These are phyloP conservation scores for Fusarium tricinctum DNA, from an alignment of 2,329 filamentous ascomycete species.

Conservation along the genomic window DNA sequence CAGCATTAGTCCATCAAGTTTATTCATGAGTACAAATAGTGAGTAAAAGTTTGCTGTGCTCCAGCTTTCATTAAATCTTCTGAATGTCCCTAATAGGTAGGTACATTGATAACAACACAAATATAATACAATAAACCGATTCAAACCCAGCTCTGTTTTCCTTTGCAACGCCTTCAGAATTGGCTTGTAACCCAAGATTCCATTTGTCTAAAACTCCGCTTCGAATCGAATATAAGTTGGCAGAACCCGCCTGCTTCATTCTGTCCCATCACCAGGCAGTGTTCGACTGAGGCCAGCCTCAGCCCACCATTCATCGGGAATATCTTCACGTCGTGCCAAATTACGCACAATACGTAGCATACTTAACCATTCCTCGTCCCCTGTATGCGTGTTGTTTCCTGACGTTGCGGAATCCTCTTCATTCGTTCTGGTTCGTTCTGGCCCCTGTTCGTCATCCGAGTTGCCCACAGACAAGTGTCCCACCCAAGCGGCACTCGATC, in stretches of 20 bases:
- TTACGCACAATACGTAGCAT: conserved; percentile 81
- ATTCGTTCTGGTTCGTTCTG: conserved; percentile 36
- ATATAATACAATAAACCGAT: conserved; percentile 28
- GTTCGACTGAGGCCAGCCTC: conserved; percentile 76
- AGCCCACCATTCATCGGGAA: conserved; percentile 87
- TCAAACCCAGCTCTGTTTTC: conserved; percentile 16
- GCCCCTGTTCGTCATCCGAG: conserved; percentile 48
- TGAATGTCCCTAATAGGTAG: background rate
- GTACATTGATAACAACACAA: conserved; percentile 11
- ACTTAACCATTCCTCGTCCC: conserved; percentile 64
- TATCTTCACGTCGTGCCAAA: conserved; percentile 78
- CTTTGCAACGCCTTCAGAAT: conserved; percentile 18
- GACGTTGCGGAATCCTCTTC: conserved; percentile 43
- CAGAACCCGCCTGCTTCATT: conserved; percentile 32
- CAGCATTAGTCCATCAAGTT: background rate
- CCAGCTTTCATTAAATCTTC: conserved; percentile 19
- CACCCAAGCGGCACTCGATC: conserved; percentile 44
- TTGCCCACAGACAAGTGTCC: conserved; percentile 47
- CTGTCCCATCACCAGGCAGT: conserved; percentile 54
- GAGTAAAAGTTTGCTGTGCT: conserved; percentile 1
- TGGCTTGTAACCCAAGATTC: background rate
- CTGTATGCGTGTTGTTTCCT: conserved; percentile 35
- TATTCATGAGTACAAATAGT: background rate
- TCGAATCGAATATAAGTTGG: conserved; percentile 19
- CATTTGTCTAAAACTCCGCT: conserved; percentile 4